Evolutionary conservation across 768 basidiomycete genomes (phyloP).

Genomic region (Tylopilus sp.): DNA sequence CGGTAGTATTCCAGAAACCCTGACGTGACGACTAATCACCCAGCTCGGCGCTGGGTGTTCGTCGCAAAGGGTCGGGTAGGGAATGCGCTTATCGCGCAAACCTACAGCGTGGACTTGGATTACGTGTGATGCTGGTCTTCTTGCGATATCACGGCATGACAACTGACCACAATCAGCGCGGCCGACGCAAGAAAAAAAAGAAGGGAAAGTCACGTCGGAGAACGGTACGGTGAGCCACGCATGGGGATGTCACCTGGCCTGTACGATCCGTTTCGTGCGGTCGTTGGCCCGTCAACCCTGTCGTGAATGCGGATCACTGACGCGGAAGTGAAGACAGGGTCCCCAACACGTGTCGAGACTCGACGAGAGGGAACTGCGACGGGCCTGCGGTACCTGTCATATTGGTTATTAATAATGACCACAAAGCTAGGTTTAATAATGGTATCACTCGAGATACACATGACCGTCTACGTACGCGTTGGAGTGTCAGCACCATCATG

Average conservation of each 20-base stretch:
- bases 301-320: slow-evolving; percentile 14
- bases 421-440: slow-evolving; percentile 11
- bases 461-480: neutral
- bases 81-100: neutral
- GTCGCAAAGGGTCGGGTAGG: neutral
- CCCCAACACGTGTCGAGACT: slow-evolving; percentile 15
- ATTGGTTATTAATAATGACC: neutral
- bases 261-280: slow-evolving; percentile 12
- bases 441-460: neutral
- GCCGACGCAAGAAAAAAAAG: neutral
- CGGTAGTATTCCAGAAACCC: neutral
- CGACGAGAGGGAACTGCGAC: neutral
- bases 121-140: slow-evolving; percentile 8
- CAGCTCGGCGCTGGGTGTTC: neutral
- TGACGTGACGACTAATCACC: neutral
- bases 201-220: neutral
- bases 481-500: neutral
- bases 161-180: slow-evolving; percentile 4
- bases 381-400: neutral
- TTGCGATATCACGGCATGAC: neutral
- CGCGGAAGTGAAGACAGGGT: slow-evolving; percentile 14
- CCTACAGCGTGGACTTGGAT: slow-evolving; percentile 11
- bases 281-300: neutral
- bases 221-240: neutral
- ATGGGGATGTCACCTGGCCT: neutral